A percentile compares a stretch with the other conserved stretches of the same genome.
phyloP scores from a whole-genome alignment of 2,329 filamentous ascomycete genomes.

The Lasiodiplodia theobromae region DNA sequence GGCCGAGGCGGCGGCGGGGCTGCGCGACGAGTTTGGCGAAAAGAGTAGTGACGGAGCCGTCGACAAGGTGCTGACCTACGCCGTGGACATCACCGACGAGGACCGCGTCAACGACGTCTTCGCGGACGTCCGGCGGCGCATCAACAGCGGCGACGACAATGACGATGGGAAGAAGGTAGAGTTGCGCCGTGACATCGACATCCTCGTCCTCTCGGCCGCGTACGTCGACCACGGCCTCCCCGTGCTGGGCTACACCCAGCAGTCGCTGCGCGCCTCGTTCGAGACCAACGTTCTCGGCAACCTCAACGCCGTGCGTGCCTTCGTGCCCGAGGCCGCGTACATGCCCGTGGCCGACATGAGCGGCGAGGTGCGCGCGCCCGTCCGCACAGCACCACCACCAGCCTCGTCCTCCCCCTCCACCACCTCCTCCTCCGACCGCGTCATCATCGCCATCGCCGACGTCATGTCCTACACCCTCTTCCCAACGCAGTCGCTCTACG shows the following conservation, averaged over 20 bases:
- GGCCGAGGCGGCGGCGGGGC: conserved; percentile 28
- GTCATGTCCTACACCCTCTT: conserved; percentile 16
- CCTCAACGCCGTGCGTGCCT: conserved; percentile 31
- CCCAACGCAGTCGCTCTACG: conserved; percentile 28
- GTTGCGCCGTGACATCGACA: conserved; percentile 9
- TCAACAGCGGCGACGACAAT: neutral
- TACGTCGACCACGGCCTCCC: conserved; percentile 6
- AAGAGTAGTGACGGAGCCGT: neutral
- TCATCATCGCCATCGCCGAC: conserved; percentile 24
- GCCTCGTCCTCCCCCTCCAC: too few species aligned
- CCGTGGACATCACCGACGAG: conserved; percentile 25
- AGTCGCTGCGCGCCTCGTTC: neutral
- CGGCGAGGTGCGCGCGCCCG: neutral
- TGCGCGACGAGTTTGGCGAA: neutral
- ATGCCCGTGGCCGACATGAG: neutral
- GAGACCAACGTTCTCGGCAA: neutral
- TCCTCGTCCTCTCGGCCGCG: conserved; percentile 31
- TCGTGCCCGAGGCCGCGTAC: conserved; percentile 16
- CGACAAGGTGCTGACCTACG: neutral
- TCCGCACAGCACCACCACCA: neutral
- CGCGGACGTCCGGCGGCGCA: neutral
- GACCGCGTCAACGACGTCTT: conserved; percentile 24
- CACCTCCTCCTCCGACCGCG: neutral
- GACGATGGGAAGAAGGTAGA: neutral
- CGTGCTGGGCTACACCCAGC: conserved; percentile 28